Evolutionary conservation across 2,329 filamentous ascomycete species (phyloP).

Genomic region (Fonsecaea pedrosoi): DNA sequence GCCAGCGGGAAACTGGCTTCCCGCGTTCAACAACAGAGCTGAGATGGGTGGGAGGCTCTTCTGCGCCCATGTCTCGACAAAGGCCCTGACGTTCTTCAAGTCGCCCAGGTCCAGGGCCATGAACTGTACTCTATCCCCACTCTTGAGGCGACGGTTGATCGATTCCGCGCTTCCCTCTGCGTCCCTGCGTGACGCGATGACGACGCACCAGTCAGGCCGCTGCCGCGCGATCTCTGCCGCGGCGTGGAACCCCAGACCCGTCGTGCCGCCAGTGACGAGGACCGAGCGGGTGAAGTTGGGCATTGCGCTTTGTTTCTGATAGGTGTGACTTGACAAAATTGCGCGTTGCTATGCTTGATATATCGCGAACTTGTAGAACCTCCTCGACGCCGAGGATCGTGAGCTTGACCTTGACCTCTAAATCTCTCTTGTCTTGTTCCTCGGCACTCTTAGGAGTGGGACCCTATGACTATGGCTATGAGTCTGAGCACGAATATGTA

Average conservation of each 20-base stretch:
- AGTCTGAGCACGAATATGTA: too few species aligned
- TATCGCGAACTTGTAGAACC: too few species aligned
- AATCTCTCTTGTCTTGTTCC: too few species aligned
- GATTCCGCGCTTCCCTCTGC: conserved; percentile 48
- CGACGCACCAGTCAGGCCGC: conserved; percentile 50
- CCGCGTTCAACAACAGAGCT: conserved; percentile 58
- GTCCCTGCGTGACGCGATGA: conserved; percentile 56
- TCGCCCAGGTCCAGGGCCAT: conserved; percentile 54
- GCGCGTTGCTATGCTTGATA: too few species aligned
- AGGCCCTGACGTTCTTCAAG: conserved; percentile 51
- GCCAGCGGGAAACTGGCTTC: conserved; percentile 51
- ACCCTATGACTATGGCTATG: too few species aligned
- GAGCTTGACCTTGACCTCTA: too few species aligned
- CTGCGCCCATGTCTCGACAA: conserved; percentile 47
- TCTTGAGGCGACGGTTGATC: conserved; percentile 53
- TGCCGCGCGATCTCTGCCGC: conserved; percentile 51
- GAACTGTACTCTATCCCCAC: conserved; percentile 51
- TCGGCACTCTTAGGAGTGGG: too few species aligned
- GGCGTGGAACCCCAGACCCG: conserved; percentile 53
- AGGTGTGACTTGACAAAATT: background rate
- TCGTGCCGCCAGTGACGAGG: conserved; percentile 58
- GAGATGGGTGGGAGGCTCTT: conserved; percentile 52
- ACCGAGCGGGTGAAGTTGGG: conserved; percentile 34
- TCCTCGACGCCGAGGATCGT: too few species aligned
- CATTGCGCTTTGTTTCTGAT: conserved; percentile 15